Evolutionary conservation across 345 rosid genomes (phyloP), one percentile per base, ranked within the genome.

Genomic region (Populus nigra): DNA sequence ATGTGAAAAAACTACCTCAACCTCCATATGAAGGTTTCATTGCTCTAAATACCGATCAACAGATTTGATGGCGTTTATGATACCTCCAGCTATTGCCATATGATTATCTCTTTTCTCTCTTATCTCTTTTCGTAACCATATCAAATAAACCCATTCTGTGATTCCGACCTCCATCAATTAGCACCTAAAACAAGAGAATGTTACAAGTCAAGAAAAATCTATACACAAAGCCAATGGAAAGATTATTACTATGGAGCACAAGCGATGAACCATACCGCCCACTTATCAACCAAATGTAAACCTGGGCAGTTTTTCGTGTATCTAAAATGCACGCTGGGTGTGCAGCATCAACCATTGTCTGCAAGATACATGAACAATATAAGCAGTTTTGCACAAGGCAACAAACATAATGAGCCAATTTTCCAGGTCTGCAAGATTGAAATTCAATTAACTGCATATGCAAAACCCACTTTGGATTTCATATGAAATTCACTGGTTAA

Each of bases 61-160:
- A 22, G 93, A 86, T 84, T 69, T 90, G 63, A 96, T 85, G 81
- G 97, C 96, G 74, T 90, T 89, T 23, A 83, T 85, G 73, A 94
- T 89, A 67, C 97, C 94, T 69, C 93, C 94, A 80, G 99, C 98
- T 78, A 88, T 87, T 73, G 98, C 94, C 87, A 96, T 92, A 77
- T 96, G 99, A 79, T 96, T 96, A 77, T 96, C 99, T 85, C 94
- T 96, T 72, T 92, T 90, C 99, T n/a, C n/a, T n/a, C n/a, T 96
- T 96, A 77, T 96, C 99, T 85, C 94, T 96, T 72, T 92, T 90
- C 99, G 90, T 84, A 80, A 96, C 95, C 99, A 94, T 96, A 84
- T 94, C 99, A 88, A 91, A 96, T 72, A 96, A 85, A 36, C 99
- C 99, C 98, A 96, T 87, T 82, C 97, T 88, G 62, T 94, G 99